Conservation (phyloP, 345 rosid species). For the Clausena lansium region DNA sequence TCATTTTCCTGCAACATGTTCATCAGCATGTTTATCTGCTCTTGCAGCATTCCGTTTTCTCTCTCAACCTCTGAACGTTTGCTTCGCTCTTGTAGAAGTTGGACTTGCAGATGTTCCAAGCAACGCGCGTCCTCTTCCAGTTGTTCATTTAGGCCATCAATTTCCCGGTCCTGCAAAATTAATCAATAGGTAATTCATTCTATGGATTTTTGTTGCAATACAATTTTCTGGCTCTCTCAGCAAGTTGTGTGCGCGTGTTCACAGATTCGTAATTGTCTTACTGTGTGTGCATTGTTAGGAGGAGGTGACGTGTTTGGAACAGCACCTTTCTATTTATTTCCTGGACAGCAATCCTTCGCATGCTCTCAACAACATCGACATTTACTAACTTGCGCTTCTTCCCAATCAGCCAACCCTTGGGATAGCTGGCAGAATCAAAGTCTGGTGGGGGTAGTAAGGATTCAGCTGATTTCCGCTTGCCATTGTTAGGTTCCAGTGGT, state of each 20-base stretch:
- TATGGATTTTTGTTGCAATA: background rate
- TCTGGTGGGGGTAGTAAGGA: conserved; percentile 89
- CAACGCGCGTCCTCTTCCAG: conserved; percentile 82
- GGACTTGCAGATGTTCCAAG: conserved; percentile 82
- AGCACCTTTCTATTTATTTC: conserved; percentile 95
- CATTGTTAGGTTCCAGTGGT: conserved; percentile 74
- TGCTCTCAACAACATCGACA: conserved; percentile 93
- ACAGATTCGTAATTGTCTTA: no score
- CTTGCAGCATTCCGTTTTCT: conserved; percentile 73
- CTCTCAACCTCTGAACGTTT: conserved; percentile 76
- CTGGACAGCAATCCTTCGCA: conserved; percentile 93
- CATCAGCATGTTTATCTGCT: conserved; percentile 79
- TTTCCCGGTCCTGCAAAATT: conserved; percentile 74
- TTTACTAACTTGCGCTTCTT: conserved; percentile 92
- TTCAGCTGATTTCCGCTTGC: conserved; percentile 53
- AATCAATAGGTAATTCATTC: background rate
- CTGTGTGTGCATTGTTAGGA: background rate
- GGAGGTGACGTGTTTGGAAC: background rate
- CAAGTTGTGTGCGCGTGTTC: background rate
- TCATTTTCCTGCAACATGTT: conserved; percentile 75
- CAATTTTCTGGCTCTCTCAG: background rate
- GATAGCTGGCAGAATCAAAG: conserved; percentile 76
- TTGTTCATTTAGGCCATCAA: conserved; percentile 85
- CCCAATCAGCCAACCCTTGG: conserved; percentile 91
- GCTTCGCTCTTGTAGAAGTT: conserved; percentile 75